Percentiles rank a stretch among this genome's conserved stretches.
These are phyloP conservation scores for Sclerotinia spermophila DNA, from an alignment of 2,329 filamentous ascomycete species.

Conservation along the genomic window DNA sequence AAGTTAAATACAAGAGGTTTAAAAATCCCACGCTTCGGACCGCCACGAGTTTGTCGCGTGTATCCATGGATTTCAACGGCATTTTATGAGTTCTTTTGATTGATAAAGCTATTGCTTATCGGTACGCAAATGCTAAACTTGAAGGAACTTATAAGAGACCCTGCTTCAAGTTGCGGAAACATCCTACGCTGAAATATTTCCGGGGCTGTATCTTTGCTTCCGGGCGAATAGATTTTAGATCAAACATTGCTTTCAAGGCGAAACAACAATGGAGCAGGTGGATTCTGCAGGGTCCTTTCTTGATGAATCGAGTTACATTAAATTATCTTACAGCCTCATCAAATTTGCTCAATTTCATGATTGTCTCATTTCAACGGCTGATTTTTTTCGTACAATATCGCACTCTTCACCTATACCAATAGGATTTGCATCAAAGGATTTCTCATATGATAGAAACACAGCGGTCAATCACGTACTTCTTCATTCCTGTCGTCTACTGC, in stretches of 20 bases:
- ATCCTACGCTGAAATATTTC: neutral
- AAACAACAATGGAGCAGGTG: neutral
- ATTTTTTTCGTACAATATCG: neutral
- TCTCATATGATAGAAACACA: neutral
- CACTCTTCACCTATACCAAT: neutral
- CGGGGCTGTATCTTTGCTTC: neutral
- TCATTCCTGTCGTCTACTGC: neutral
- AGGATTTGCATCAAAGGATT: neutral
- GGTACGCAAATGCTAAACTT: neutral
- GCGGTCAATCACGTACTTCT: neutral
- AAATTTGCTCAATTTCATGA: neutral
- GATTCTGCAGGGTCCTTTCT: neutral
- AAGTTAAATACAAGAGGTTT: neutral
- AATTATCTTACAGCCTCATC: neutral
- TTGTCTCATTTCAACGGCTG: neutral
- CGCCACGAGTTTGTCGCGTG: neutral
- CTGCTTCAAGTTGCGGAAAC: neutral
- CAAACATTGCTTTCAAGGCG: neutral
- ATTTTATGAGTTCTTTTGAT: neutral
- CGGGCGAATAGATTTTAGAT: neutral
- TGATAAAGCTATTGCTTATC: neutral
- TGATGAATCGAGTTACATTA: neutral
- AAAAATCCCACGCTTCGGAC: neutral
- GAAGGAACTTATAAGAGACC: neutral
- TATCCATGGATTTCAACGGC: neutral